Evolutionary conservation across 179 eudicot species (phyloP), one percentile per base, ranked within the genome.

Genomic region (Spinacia oleracea): DNA sequence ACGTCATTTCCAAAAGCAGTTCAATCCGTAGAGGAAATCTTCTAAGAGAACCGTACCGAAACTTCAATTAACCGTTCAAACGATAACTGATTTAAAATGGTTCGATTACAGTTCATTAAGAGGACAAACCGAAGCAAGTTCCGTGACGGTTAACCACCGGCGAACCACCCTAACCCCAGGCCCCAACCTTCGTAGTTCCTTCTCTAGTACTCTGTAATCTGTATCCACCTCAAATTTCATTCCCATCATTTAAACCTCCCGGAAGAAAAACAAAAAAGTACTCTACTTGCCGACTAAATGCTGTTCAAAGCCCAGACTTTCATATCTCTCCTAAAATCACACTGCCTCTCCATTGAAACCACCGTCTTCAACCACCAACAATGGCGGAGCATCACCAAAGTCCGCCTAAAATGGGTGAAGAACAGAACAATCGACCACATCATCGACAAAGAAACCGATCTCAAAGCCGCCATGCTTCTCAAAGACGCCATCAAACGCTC

Each of bases 361-460:
- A 60, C 29, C 63, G 9, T 32, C 21, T 9, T 23, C 27, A 70
- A 70, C 79, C 78, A 4, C 73, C 85, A 68, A 63, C 86, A 83
- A 83, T 77, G 81, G 45, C 86, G 94, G 20, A 70, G 31, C 78
- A 82, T 93, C 12, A 83, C 87, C 16, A 95, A 87, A 81, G 98
- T 95, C 46, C 89, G 97, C 2, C 81, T 95, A 8, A 93, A 91
- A 91, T 95, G 98, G 98, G 93, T 90, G 27, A 95, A 90, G 67
- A 95, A 95, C 81, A 87, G 87, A 70, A 78, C 84, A 18, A 29
- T 94, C 40, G 98, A 94, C 86, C 87, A 86, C 85, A 85, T 89
- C 0, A 95, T 95, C 79, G 95, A 95, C 85, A 86, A 77, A 74
- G 93, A 91, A 9, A 93, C 98, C 34, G 90, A 91, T 67, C 88